Evolutionary conservation across 2,329 filamentous ascomycete genomes (phyloP), one percentile per base, ranked within the genome.

Genomic region (Helicocarpus griseus): DNA sequence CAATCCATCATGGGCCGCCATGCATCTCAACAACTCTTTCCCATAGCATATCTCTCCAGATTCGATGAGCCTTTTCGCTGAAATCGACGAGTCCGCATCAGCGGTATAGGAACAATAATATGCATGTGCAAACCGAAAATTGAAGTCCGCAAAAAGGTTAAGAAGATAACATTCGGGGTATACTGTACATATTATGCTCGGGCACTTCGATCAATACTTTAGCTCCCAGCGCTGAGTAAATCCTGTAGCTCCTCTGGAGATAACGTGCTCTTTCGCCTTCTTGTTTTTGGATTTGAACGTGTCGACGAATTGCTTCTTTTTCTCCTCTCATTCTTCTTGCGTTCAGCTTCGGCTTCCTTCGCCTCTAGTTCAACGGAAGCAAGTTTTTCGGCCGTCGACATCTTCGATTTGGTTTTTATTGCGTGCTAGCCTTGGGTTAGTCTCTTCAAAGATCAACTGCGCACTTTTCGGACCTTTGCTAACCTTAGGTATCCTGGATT

Each of bases 351-450:
- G 8, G 68, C 69, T 31, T 63, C 65, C 35, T 65, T 62, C 21
- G 73, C 72, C 56, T 74, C 72, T 19, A 66, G 65, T 56, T 73
- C 68, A 4, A 66, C 69, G 1, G 63, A 65, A 11, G 69, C 70
- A 8, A 75, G 65, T 54, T 73, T 74, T 53, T 74, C 67, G 5
- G 65, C 51, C 5, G 74, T 60, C 31, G 67, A 71, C 50, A 68
- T 56, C n/a, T 58, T 59, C 5, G 60, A 53, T 38, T 61, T 57
- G n/a, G 43, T 4, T 6, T 49, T 51, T 14, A 48, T 35, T 26
- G 55, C 56, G 54, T 56, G 54, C 53, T 31, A 13, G 24, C 31
- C 21, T 41, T 38, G 49, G 22, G 35, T 38, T 19, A 56, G 48
- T 35, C 40, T 43, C n/a, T 45, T 55, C 17, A n/a, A 5, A 26